phyloP scores from a whole-genome alignment of 352 stramenopile genomes.

The Globisporangium orthogonon region DNA sequence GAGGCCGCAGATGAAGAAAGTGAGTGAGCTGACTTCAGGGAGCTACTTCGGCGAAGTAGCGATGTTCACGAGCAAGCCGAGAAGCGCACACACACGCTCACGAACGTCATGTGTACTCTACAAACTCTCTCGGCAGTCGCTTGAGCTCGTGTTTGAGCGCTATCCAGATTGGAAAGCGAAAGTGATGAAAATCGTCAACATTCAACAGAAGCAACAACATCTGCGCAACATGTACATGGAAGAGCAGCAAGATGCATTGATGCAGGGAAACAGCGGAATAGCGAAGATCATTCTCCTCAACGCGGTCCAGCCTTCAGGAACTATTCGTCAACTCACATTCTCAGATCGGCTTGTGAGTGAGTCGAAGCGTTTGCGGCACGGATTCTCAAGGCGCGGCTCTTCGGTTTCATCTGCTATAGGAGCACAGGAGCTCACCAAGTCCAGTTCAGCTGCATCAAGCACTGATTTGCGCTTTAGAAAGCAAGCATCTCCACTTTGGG shows the following conservation, averaged over 20 bases:
- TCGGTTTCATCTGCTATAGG: neutral
- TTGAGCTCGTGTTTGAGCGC: slow-evolving; percentile 39
- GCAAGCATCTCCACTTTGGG: slow-evolving; percentile 26
- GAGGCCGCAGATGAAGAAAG: slow-evolving; percentile 13
- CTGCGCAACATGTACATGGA: slow-evolving; percentile 49
- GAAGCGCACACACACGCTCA: slow-evolving; percentile 29
- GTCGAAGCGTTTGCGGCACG: neutral
- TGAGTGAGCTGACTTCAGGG: slow-evolving; percentile 28
- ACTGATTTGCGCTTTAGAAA: neutral
- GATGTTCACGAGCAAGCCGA: slow-evolving; percentile 25
- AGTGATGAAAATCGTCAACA: slow-evolving; percentile 31
- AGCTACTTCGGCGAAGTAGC: slow-evolving; percentile 35
- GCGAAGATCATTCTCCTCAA: slow-evolving; percentile 6
- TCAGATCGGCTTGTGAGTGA: neutral
- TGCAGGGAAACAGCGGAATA: slow-evolving; percentile 9
- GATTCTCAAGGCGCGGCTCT: neutral
- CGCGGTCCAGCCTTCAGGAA: slow-evolving; percentile 6
- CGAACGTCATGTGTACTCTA: slow-evolving; percentile 46
- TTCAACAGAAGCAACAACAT: slow-evolving; percentile 33
- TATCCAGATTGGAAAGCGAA: slow-evolving; percentile 39
- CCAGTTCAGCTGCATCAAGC: too few relatives aligned
- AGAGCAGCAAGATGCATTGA: slow-evolving; percentile 41
- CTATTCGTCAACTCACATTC: neutral
- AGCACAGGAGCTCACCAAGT: neutral
- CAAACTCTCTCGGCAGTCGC: slow-evolving; percentile 27